phyloP scores from a whole-genome alignment of 1,139 yeast genomes.

The Diutina mesorugosa region DNA sequence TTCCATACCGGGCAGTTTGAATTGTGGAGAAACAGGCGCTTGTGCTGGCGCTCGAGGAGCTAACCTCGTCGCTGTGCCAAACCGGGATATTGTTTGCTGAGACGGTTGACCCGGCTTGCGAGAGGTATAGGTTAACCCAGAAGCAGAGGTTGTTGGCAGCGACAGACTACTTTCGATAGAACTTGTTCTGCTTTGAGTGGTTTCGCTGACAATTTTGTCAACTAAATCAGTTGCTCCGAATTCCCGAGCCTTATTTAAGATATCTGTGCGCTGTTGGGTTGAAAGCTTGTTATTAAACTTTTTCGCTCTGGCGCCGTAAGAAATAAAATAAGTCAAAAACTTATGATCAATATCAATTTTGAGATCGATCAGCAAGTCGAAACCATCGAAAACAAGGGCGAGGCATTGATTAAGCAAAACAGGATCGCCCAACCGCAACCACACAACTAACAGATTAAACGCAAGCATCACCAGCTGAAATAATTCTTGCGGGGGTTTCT shows the following conservation, averaged over 20 bases:
- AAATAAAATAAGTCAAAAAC: slow-evolving; percentile 42
- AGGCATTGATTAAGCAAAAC: slow-evolving; percentile 69
- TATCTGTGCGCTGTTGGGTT: slow-evolving; percentile 43
- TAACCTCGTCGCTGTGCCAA: slow-evolving; percentile 11
- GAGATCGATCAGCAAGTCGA: slow-evolving; percentile 48
- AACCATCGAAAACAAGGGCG: slow-evolving; percentile 49
- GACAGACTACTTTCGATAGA: background rate
- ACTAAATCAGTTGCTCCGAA: slow-evolving; percentile 38
- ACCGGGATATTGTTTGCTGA: background rate
- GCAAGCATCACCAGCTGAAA: slow-evolving; percentile 31
- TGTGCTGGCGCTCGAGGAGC: slow-evolving; percentile 30
- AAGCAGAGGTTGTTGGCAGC: background rate
- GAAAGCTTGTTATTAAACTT: slow-evolving; percentile 53
- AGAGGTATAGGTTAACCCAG: background rate
- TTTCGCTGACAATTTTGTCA: slow-evolving; percentile 34
- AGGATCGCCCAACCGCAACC: slow-evolving; percentile 74
- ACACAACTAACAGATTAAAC: slow-evolving; percentile 50
- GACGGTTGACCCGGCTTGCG: background rate
- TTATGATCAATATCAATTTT: slow-evolving; percentile 33
- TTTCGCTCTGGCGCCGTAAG: slow-evolving; percentile 53
- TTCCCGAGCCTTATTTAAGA: slow-evolving; percentile 42
- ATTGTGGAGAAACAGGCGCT: slow-evolving; percentile 8
- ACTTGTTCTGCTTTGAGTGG: background rate
- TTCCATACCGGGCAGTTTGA: slow-evolving; percentile 25
- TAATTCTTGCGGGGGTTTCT: slow-evolving; percentile 6